These are phyloP conservation scores for Pochonia chlamydosporia DNA, from an alignment of 2,329 filamentous ascomycete genomes.

Conservation along the genomic window DNA sequence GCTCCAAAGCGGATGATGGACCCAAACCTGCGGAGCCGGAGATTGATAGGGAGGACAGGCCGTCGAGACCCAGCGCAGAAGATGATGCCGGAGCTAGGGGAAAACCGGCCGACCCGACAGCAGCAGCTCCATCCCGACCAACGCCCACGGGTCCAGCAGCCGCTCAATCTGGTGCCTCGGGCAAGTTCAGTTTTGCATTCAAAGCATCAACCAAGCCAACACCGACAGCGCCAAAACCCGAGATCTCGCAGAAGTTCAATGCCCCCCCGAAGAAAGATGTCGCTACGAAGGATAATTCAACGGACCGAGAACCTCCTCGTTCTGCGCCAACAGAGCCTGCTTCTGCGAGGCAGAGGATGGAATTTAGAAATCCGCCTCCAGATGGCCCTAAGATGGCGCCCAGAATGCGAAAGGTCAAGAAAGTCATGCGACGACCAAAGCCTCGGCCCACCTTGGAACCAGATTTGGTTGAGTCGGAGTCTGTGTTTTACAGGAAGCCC, in stretches of 20 bases:
- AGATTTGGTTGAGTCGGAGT: conserved; percentile 74
- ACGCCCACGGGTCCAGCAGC: conserved; percentile 40
- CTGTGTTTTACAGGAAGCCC: conserved; percentile 89
- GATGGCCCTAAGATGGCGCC: conserved; percentile 33
- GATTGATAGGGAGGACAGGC: not conserved
- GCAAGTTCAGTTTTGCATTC: conserved; percentile 90
- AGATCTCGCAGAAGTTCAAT: conserved; percentile 65
- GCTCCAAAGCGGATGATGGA: not conserved
- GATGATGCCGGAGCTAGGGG: not conserved
- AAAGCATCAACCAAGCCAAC: conserved; percentile 63
- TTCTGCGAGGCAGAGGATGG: conserved; percentile 36
- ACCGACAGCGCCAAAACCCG: conserved; percentile 53
- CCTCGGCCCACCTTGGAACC: conserved; percentile 62
- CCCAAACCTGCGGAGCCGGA: conserved; percentile 1
- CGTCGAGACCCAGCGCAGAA: not conserved
- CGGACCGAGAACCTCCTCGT: conserved; percentile 41
- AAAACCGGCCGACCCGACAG: conserved; percentile 4
- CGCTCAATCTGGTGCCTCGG: conserved; percentile 38
- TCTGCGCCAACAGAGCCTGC: conserved; percentile 49
- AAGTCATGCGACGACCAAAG: conserved; percentile 64
- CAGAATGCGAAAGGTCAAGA: conserved; percentile 58
- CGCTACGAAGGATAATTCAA: conserved; percentile 16
- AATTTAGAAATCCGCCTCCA: conserved; percentile 24
- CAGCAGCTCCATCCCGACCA: conserved; percentile 1
- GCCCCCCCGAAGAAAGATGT: conserved; percentile 42